Evolutionary conservation across 768 basidiomycete genomes (phyloP).

Genomic region (Naganishia kalamii): DNA sequence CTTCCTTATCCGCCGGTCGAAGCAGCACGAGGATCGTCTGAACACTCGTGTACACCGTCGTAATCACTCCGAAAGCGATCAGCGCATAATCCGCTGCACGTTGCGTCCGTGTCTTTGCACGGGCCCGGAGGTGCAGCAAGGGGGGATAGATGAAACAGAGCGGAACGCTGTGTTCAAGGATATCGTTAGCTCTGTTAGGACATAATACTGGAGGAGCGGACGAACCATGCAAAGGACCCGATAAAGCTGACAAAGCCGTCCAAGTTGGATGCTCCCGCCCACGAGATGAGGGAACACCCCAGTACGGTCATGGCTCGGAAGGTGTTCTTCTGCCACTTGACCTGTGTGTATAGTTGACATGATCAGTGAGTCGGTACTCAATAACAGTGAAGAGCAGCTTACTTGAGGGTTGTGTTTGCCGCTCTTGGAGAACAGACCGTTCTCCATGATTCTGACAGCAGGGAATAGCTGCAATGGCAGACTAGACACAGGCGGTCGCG

Average conservation of each 20-base stretch:
- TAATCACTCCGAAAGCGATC: conserved; percentile 66
- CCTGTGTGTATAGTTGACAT: conserved; percentile 40
- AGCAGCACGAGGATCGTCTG: conserved; percentile 72
- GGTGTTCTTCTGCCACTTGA: conserved; percentile 96
- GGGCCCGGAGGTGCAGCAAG: conserved; percentile 70
- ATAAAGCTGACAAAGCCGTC: conserved; percentile 94
- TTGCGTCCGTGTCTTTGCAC: conserved; percentile 62
- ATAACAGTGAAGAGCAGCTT: background rate
- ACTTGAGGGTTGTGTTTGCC: conserved; percentile 63
- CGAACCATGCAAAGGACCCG: conserved; percentile 89
- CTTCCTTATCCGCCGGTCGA: conserved; percentile 7
- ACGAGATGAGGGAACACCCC: conserved; percentile 64
- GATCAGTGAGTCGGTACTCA: background rate
- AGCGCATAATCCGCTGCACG: conserved; percentile 65
- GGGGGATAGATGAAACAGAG: conserved; percentile 91
- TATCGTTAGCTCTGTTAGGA: background rate
- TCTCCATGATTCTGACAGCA: conserved; percentile 92
- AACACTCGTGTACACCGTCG: conserved; percentile 68
- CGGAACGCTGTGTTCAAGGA: conserved; percentile 60
- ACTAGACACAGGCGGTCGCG: conserved; percentile 48
- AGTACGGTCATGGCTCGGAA: conserved; percentile 53
- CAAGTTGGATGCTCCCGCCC: conserved; percentile 75
- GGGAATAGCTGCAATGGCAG: conserved; percentile 96
- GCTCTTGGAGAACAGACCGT: conserved; percentile 75
- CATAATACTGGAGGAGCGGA: conserved; percentile 24